Conservation (phyloP, 169 alveolate species). For the Plasmodium billcollinsi region DNA sequence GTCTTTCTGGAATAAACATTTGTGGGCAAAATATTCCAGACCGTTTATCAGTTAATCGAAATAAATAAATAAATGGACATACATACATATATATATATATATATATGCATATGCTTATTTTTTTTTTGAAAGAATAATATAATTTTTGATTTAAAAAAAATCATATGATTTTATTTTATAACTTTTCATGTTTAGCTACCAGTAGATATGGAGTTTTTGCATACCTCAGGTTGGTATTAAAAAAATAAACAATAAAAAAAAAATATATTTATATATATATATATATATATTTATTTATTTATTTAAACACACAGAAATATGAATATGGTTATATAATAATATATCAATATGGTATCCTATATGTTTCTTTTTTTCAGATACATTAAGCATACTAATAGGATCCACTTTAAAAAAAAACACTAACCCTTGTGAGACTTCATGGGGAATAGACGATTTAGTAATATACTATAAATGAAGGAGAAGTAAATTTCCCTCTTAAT, state of each 20-base stretch:
- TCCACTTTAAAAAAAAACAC: constrained; percentile 78
- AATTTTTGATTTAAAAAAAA: too few relatives aligned
- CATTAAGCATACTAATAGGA: constrained; percentile 74
- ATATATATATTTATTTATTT: too few relatives aligned
- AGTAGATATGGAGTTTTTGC: constrained; percentile 42
- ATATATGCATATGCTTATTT: too few relatives aligned
- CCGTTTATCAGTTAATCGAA: constrained; percentile 35
- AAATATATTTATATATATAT: not conserved
- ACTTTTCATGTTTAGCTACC: constrained; percentile 1
- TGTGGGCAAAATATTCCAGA: constrained; percentile 50
- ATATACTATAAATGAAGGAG: constrained; percentile 75
- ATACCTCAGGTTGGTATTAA: constrained; percentile 35
- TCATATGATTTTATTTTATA: not conserved
- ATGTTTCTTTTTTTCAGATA: constrained; percentile 8
- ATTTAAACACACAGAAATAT: too few relatives aligned
- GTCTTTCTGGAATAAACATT: constrained; percentile 30
- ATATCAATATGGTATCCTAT: too few relatives aligned
- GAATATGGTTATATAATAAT: too few relatives aligned
- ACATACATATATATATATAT: too few relatives aligned
- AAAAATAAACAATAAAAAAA: not conserved
- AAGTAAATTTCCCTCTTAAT: not conserved
- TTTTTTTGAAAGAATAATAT: too few relatives aligned
- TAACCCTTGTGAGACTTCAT: constrained; percentile 86
- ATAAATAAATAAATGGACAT: not conserved
- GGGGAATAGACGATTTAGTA: constrained; percentile 89